Base-by-base conservation (phyloP, 164 flowering plant genomes). In the Santalum album region DNA sequence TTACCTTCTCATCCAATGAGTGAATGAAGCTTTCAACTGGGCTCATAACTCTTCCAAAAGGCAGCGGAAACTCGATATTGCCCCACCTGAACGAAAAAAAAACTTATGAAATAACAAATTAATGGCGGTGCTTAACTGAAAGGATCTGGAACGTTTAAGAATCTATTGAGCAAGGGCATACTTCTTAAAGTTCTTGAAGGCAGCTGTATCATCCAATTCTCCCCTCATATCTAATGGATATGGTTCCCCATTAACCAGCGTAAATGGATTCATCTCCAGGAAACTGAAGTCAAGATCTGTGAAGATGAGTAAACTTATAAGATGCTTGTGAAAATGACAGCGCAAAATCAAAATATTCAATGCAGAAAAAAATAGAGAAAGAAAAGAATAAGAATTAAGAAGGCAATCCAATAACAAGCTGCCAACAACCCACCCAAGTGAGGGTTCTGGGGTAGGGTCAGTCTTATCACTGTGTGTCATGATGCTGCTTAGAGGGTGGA, bases 151-250 rank as follows among this genome's bases (percentile, higher is more conserved):
- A n/a, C n/a, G n/a, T n/a, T n/a, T n/a, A 25, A 2, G 20, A 34
- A 15, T 20, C 35, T 16, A 40, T 6, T 35, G 7, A 9, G 22
- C 46, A 45, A 25, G 29, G 25, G 15, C 10, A 23, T 84, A 89
- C 97, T 82, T 89, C 27, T 84, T 81, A 45, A 89, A 89, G 72
- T 89, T 89, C 75, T 89, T 86, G 69, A 89, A 89, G 27, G 91
- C 81, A 52, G 96, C 95, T 50, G 96, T 89, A 55, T 89, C 95
- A 72, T 89, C 96, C 78, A 89, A 58, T 55, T 86, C 96, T 45
- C 95, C 97, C 48, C 95, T 77, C 97, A 84, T 90, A 61, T 90
- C 95, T 69, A 90, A 62, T 10, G 95, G 95, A 68, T 82, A 86
- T 54, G 92, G 95, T 66, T 84, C 74, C 42, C 90, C 95, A 55